Evolutionary conservation across 345 rosid genomes (phyloP), one percentile per base, ranked within the genome.

Genomic region (Salix exigua): DNA sequence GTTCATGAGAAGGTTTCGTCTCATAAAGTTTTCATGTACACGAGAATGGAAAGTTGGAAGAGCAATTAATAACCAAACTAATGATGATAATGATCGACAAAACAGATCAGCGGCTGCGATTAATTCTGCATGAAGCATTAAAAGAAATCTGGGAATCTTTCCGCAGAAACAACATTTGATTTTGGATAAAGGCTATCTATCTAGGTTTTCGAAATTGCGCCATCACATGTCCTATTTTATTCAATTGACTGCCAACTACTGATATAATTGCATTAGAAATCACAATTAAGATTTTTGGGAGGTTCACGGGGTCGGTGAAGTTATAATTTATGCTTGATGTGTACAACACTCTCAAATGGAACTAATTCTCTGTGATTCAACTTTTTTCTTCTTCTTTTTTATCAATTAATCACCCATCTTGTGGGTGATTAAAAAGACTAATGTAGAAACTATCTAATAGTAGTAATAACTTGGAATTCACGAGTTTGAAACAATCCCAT

Each of bases 181-280:
- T 31, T 70, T 42, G 23, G 63, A 77, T 48, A 11, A 30, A 13
- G 73, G 30, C 28, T 68, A 19, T 21, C 12, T 7, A n/a, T 4
- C 70, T 31, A 19, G 63, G 21, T 28, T 48, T 46, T 30, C 12
- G 70, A 44, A 71, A 14, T 42, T 16, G 75, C 28, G 10, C 62
- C 62, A 58, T 58, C 48, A 71, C 38, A 77, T 19, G 60, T 25
- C 31, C 18, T 71, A 19, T 77, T 77, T 37, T 66, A 48, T 51
- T 77, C 58, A 65, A 37, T 17, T 28, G 76, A 78, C 60, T 78
- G 26, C 67, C 55, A 78, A 53, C 68, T 40, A 40, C 80, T 50
- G 13, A 7, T 38, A 38, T 72, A 33, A 71, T 71, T 53, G 33
- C 76, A 68, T 55, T 23, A 60, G 1, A 28, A 17, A 31, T 68